Evolutionary conservation across 108 stramenopile genomes (phyloP), one percentile per base, ranked within the genome.

Genomic region (Pseudonitzschia multiseries): DNA sequence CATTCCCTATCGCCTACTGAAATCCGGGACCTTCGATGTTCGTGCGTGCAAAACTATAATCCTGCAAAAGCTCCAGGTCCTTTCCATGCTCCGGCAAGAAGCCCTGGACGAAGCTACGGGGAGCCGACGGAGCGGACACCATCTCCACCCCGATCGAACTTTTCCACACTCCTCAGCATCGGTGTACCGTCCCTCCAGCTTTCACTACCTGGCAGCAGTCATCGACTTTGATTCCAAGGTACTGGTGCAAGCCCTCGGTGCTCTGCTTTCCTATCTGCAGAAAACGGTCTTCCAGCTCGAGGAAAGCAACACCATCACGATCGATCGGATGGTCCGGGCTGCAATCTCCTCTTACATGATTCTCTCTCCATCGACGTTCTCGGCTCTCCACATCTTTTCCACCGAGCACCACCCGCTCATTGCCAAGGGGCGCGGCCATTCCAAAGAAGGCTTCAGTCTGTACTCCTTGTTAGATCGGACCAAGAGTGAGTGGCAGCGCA

Each of bases 381-480:
- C 80, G 2, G 69, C 90, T 17, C 64, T 96, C 57, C 83, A 92
- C 48, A 96, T 96, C 31, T 96, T 96, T 71, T 73, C 87, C 36
- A 90, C 83, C 3, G 94, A 96, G 57, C 85, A 84, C 59, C 94
- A 93, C 63, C 94, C 94, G 6, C 79, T 89, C n/a, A 71, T 73
- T 48, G 87, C 80, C 18, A 81, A 81, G 44, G 70, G 78, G 20
- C 61, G 26, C 15, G 83, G 84, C 0, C 75, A 81, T 72, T 74
- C 89, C 52, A 98, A 98, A 68, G 96, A 98, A 79, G 96, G 98
- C 0, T 97, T 93, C 60, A 93, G 92, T 54, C 70, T 98, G 42
- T 97, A 89, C 73, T 87, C 93, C 4, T 74, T 98, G 41, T 73
- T 98, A 52, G 95, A 98, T 70, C 77, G 95, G 31, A 96, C 95